phyloP scores from a whole-genome alignment of 768 basidiomycete species.

The Trametes coccinea region DNA sequence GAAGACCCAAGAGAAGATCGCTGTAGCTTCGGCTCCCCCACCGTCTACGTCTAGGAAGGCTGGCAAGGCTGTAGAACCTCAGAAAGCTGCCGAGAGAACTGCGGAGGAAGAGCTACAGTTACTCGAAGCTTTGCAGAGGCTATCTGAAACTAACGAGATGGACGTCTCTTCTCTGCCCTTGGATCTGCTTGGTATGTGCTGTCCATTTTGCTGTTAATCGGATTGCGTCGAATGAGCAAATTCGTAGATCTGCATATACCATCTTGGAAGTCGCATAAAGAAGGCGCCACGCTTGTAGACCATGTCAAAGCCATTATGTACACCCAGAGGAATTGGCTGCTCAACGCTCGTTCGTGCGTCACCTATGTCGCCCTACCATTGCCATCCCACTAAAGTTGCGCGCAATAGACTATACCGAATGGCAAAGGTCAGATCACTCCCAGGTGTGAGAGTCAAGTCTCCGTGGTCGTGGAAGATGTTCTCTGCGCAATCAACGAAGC shows the following conservation, averaged over 20 bases:
- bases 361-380: background rate
- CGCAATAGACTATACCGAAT: slow-evolving; percentile 38
- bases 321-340: slow-evolving; percentile 23
- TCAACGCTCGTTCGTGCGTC: slow-evolving; percentile 38
- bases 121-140: slow-evolving; percentile 15
- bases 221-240: background rate
- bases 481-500: slow-evolving; percentile 27
- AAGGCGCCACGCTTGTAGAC: slow-evolving; percentile 22
- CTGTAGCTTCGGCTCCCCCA: slow-evolving; percentile 7
- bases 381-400: no score
- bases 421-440: slow-evolving; percentile 37
- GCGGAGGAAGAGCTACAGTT: slow-evolving; percentile 17
- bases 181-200: slow-evolving; percentile 11
- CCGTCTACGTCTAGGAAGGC: slow-evolving; percentile 5
- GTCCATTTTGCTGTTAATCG: background rate
- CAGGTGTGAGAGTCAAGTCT: slow-evolving; percentile 30
- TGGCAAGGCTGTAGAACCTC: background rate
- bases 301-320: slow-evolving; percentile 15
- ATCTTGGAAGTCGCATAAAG: slow-evolving; percentile 13
- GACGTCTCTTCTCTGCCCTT: slow-evolving; percentile 11
- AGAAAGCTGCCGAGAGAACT: slow-evolving; percentile 2
- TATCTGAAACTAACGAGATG: slow-evolving; percentile 12
- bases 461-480: slow-evolving; percentile 28
- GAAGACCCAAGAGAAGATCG: slow-evolving; percentile 10
- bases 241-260: slow-evolving; percentile 28